Base-by-base conservation (phyloP, 495 filamentous ascomycete genomes). In the Podospora pseudocomata region DNA sequence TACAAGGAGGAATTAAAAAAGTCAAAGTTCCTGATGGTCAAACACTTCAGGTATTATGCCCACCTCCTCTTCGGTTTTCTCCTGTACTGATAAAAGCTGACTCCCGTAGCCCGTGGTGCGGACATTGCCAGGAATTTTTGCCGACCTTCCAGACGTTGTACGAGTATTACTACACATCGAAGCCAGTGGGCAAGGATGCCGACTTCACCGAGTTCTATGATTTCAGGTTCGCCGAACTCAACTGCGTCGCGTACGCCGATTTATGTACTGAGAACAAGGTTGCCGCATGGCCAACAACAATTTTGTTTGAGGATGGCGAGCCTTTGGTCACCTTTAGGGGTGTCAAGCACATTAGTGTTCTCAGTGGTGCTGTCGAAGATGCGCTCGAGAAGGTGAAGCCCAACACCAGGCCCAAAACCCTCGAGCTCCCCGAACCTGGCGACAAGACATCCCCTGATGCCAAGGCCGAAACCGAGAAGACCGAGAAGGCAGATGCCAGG, bases 141-240 rank as follows among this genome's bases (percentile, higher is more conserved):
- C 96, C 96, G 28, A 89, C 86, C 63, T 98, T 88, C 84, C 92
- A 97, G 81, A 97, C 94, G 6, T 81, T 96, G 26, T 96, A 97
- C 80, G 95, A 98, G 78, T 97, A 88, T 80, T 97, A 97, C 81
- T 97, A 94, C 78, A 97, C 94, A 6, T 95, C 91, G n/a, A 88
- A 91, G 72, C 89, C 92, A 13, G 75, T 65, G 16, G 76, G 75
- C 32, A 69, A 74, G 68, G 70, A 81, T 60, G 60, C 65, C 28
- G 74, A 81, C 63, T 89, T 88, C 64, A 82, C 81, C n/a, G 81
- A 84, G 49, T 95, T 89, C 77, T 98, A 97, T 77, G 87, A 96
- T 78, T 94, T 98, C 79, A 88, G 92, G 72, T 97, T 98, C 74
- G 95, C 85, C 3, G 84, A 84, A 34, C 76, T 99, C 68, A 92